Evolutionary conservation across 2,329 filamentous ascomycete genomes (phyloP), one percentile per base, ranked within the genome.

Genomic region (Boeremia exigua): DNA sequence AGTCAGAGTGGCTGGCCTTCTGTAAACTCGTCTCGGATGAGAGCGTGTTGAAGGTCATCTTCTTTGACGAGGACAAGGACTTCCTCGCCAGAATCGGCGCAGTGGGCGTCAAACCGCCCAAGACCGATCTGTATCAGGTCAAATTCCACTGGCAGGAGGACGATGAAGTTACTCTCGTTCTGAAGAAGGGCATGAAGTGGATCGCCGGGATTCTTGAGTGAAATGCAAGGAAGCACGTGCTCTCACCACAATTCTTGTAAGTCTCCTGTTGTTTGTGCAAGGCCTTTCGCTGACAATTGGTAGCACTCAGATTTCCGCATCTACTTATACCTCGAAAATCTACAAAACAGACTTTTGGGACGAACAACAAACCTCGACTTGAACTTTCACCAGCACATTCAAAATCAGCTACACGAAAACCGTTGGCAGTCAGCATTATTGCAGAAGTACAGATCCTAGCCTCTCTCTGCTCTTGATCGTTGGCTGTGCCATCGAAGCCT

Each of bases 1-100:
- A 45, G 27, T 57, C 54, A 14, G 48, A 52, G 12, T 57, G 54
- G 54, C 23, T 28, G 36, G 15, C 38, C 9, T 49, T 57, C 7
- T 52, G 48, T 39, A 57, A 53, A n/a, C 39, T 57, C 25, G 27
- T 57, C 39, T 43, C 48, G 4, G 54, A 52, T n/a, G 54, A 52
- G 44, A 48, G 44, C 15, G 54, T 52, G 10, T 11, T 57, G 19
- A 52, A 45, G 33, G 54, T 57, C 23, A 57, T 52, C 14, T 44
- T 57, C 23, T 56, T 56, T 32, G 47, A 56, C 14, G 28, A 47
- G 17, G 29, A 40, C 17, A 48, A 46, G 34, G 53, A 56, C 43
- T 51, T 56, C 27, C 47, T 56, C 25, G 53, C 53, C 5, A 46
- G 53, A 27, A 34, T 56, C 8, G 51, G 47, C 25, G 19, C 37